Percentiles rank a stretch among this genome's conserved stretches.
These are phyloP conservation scores for Hsuehochloa calcarea DNA, from an alignment of 176 grass and related monocot species.

Conservation along the genomic window DNA sequence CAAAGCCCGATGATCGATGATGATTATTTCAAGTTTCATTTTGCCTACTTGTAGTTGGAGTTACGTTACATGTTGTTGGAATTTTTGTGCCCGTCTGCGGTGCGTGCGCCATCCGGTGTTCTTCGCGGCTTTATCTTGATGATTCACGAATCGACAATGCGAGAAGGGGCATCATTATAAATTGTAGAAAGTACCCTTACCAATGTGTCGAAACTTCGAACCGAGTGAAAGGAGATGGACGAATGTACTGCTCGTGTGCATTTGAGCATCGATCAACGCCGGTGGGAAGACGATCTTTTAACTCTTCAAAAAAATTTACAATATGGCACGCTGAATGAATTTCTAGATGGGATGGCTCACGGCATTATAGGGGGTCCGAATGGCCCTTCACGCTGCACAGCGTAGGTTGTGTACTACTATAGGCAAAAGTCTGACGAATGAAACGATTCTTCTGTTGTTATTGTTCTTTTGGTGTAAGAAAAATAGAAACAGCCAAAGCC, in stretches of 20 bases:
- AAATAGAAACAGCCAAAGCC: background rate
- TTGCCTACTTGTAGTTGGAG: background rate
- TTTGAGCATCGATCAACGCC: background rate
- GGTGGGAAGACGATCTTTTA: too few relatives aligned
- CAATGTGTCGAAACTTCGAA: background rate
- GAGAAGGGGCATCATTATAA: background rate
- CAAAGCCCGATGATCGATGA: background rate
- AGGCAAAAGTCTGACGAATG: constrained; percentile 27
- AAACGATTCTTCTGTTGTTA: constrained; percentile 18
- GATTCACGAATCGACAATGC: background rate
- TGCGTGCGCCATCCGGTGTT: background rate
- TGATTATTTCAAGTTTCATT: background rate
- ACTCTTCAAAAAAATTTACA: background rate
- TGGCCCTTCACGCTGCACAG: too few relatives aligned
- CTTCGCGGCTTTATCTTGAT: background rate
- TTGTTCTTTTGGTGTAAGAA: background rate
- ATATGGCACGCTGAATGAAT: background rate
- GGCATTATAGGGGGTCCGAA: too few relatives aligned
- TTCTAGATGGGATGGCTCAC: background rate
- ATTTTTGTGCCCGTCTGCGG: background rate
- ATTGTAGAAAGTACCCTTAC: background rate
- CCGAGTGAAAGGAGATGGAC: background rate
- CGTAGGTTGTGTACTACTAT: constrained; percentile 34
- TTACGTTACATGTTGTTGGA: background rate
- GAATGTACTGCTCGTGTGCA: background rate